These are phyloP conservation scores for Paraconiothyrium sp. DNA, from an alignment of 2,329 filamentous ascomycete species.

Conservation along the genomic window DNA sequence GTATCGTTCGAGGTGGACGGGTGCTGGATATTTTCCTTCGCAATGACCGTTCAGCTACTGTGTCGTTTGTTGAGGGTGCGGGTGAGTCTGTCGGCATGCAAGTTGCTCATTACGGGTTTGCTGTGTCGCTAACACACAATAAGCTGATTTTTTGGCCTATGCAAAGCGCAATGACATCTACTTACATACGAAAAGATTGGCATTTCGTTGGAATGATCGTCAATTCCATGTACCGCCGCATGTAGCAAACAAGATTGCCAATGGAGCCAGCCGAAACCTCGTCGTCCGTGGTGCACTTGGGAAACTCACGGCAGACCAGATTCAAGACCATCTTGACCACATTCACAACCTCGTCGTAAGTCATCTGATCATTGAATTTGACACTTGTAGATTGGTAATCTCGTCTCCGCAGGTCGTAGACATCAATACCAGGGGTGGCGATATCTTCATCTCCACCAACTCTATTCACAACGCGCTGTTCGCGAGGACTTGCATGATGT, in stretches of 20 bases:
- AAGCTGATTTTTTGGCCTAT: slow-evolving; percentile 68
- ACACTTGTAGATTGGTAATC: too few relatives aligned
- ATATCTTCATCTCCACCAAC: slow-evolving; percentile 77
- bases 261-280: slow-evolving; percentile 77
- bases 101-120: neutral
- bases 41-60: slow-evolving; percentile 67
- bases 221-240: slow-evolving; percentile 73
- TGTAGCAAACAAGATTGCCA: slow-evolving; percentile 69
- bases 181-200: slow-evolving; percentile 72
- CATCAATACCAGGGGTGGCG: slow-evolving; percentile 65
- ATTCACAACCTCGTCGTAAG: slow-evolving; percentile 74
- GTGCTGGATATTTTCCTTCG: slow-evolving; percentile 75
- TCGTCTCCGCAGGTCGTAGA: slow-evolving; percentile 63
- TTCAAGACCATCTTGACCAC: slow-evolving; percentile 80
- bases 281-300: slow-evolving; percentile 68
- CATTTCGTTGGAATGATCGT: slow-evolving; percentile 74
- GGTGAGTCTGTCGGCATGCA: slow-evolving; percentile 69
- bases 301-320: slow-evolving; percentile 68
- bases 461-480: slow-evolving; percentile 79
- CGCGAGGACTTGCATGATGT: slow-evolving; percentile 81
- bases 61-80: slow-evolving; percentile 74
- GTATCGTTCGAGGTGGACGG: slow-evolving; percentile 73
- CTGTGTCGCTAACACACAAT: neutral
- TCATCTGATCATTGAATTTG: neutral
- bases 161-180: slow-evolving; percentile 73